Evolutionary conservation across 2,329 filamentous ascomycete species (phyloP), one percentile per base, ranked within the genome.

Genomic region (Trichoderma simmonsii): DNA sequence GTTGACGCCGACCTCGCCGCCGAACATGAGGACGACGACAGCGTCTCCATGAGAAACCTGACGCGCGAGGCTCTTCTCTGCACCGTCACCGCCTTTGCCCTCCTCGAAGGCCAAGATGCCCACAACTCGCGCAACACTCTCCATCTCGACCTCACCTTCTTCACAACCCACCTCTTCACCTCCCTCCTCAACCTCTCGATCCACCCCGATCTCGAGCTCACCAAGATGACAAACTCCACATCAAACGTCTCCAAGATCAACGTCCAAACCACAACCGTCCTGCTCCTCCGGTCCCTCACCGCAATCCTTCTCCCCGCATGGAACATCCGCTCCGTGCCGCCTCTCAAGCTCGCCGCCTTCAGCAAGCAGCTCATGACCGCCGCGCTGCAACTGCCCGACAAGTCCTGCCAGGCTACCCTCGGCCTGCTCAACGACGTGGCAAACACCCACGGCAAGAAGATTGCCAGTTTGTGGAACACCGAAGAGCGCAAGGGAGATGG

Each of bases 11-110:
- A 73, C 8, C 57, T 72, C n/a, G 72, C 62, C 14, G 75, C 24
- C 3, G 59, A 72, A 15, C 81, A 84, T 4, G 81, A 83, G 1
- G 86, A 86, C 9, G 83, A 77, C 1, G 77, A 78, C 24, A 62
- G 48, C 12, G 69, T 66, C 30, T 71, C 68, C 26, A 12, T 85
- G 51, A 90, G 95, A 71, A 95, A 97, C 81, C 85, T 92, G 12
- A 94, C 91, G 30, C 91, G 96, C 75, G 95, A 98, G 82, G 89
- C 93, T 12, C 90, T 99, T 6, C 92, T 99, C 71, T 98, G 95
- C 84, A 97, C 95, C 72, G 94, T 97, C 77, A 99, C 96, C 1
- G 96, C 97, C 30, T 98, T 97, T 79, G 94, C 95, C n/a, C 90
- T 99, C 7, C 90, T 99, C 51, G 93, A 96, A 75, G 95, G 96